A percentile compares a stretch with the other conserved stretches of the same genome.
These are phyloP conservation scores for Phytopythium cucurbitacearum DNA, from an alignment of 352 stramenopile genomes.

Conservation along the genomic window DNA sequence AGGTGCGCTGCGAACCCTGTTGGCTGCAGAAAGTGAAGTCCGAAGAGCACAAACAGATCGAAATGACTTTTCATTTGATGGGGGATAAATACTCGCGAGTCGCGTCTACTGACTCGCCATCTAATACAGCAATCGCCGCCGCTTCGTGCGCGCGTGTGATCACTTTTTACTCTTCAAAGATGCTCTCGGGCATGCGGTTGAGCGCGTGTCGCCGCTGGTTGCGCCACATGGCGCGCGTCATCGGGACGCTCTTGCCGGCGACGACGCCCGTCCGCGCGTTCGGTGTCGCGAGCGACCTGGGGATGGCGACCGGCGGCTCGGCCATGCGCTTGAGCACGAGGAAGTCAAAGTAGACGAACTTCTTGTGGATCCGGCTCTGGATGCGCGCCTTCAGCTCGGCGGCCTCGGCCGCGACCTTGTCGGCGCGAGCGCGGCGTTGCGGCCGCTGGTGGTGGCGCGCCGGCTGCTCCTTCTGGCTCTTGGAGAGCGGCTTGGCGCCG, in stretches of 20 bases:
- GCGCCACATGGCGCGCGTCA: conserved; percentile 61
- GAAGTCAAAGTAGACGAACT: conserved; percentile 48
- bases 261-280: conserved; percentile 31
- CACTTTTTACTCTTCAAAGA: not conserved
- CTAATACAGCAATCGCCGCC: no score
- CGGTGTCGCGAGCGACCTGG: conserved; percentile 23
- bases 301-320: conserved; percentile 48
- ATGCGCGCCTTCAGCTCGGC: conserved; percentile 63
- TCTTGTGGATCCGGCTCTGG: conserved; percentile 35
- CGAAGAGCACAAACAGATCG: no score
- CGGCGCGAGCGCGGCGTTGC: conserved; percentile 5
- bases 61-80: no score
- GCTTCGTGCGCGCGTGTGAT: no score
- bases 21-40: no score
- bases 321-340: conserved; percentile 54
- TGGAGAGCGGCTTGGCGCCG: conserved; percentile 11
- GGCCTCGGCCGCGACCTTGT: conserved; percentile 21
- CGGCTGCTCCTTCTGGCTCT: conserved; percentile 10
- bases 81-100: no score
- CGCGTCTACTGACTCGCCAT: no score
- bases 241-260: conserved; percentile 52
- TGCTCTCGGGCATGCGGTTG: not conserved
- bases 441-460: conserved; percentile 1
- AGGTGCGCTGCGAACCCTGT: no score
- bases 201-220: conserved; percentile 13